Conservation (phyloP, 345 rosid species). For the Linum tenue region DNA sequence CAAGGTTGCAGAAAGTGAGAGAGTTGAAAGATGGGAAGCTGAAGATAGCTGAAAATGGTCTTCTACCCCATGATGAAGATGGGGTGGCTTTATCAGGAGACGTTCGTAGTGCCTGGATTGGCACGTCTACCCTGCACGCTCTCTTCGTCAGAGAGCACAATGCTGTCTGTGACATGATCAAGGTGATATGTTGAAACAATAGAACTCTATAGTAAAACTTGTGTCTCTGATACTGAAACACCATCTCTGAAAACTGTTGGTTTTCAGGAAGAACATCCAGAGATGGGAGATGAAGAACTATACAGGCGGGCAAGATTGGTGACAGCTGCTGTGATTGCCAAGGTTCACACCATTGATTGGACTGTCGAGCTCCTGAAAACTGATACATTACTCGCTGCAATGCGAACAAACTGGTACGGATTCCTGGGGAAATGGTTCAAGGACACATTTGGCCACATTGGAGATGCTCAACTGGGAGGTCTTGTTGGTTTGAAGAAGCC, state of each 20-base stretch:
- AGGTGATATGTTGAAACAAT: constrained; percentile 19
- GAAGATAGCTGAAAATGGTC: constrained; percentile 41
- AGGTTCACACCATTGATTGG: constrained; percentile 66
- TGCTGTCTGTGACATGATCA: constrained; percentile 52
- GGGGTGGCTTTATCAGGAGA: constrained; percentile 70
- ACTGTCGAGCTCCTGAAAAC: constrained; percentile 58
- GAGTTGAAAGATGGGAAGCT: constrained; percentile 52
- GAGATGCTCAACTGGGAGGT: constrained; percentile 35
- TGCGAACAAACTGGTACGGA: constrained; percentile 57
- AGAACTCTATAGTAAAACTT: too few species aligned
- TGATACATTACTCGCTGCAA: constrained; percentile 41
- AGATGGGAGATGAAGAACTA: constrained; percentile 40
- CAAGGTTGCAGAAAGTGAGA: constrained; percentile 30
- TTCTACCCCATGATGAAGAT: constrained; percentile 47
- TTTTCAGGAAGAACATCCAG: constrained; percentile 14
- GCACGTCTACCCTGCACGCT: constrained; percentile 64
- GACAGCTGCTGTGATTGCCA: constrained; percentile 55
- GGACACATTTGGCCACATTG: constrained; percentile 46
- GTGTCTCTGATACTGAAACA: too few species aligned
- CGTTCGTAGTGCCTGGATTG: constrained; percentile 71
- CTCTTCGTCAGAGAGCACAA: constrained; percentile 66
- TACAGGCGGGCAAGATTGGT: constrained; percentile 46
- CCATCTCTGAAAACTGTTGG: too few species aligned
- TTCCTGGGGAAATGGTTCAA: constrained; percentile 50
- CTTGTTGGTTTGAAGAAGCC: constrained; percentile 41